phyloP scores from a whole-genome alignment of 495 filamentous ascomycete species.

The Xylaria acuta region DNA sequence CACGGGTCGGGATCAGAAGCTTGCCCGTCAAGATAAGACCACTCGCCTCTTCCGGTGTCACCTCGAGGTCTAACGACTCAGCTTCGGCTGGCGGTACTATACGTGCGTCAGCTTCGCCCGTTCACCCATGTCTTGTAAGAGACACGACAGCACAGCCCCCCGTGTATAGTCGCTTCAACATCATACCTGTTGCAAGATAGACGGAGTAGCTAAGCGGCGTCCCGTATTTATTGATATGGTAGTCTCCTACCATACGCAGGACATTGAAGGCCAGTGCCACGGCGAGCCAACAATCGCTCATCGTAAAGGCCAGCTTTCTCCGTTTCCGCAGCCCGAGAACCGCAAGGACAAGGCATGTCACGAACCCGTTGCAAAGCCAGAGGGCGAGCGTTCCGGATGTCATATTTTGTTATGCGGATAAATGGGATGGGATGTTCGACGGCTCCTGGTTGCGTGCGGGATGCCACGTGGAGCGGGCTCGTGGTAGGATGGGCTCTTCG shows the following conservation, averaged over 20 bases:
- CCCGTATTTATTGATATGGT: conserved; percentile 19
- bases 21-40: conserved; percentile 14
- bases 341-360: neutral
- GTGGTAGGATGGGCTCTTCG: neutral
- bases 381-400: conserved; percentile 9
- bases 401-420: neutral
- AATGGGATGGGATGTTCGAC: neutral
- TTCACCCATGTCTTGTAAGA: neutral
- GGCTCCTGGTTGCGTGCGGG: neutral
- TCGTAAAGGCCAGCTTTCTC: neutral
- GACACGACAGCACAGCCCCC: neutral
- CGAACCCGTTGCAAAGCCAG: conserved; percentile 20
- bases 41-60: neutral
- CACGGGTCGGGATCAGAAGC: conserved; percentile 1
- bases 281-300: conserved; percentile 3
- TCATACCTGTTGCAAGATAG: conserved; percentile 3
- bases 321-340: conserved; percentile 10
- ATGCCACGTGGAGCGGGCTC: neutral
- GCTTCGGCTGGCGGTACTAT: neutral
- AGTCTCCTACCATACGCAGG: conserved; percentile 13
- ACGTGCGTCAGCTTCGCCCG: neutral
- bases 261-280: conserved; percentile 15
- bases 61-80: neutral
- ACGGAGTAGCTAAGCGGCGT: conserved; percentile 16
- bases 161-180: neutral